Evolutionary conservation across 495 filamentous ascomycete species (phyloP), one percentile per base, ranked within the genome.

Genomic region (Penicillium maclennaniae): DNA sequence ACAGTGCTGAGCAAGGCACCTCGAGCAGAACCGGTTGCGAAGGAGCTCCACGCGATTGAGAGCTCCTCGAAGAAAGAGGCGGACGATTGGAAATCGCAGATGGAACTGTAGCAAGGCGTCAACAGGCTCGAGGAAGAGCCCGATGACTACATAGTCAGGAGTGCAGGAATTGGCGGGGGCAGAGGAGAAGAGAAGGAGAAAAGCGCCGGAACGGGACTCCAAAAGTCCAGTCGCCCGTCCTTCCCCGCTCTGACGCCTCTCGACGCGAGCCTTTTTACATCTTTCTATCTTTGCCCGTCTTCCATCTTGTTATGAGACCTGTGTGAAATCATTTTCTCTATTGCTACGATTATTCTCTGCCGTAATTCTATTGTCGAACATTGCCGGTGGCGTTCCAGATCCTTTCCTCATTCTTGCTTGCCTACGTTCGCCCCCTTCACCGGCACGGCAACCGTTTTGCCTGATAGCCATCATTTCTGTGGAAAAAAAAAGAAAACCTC

Each of bases 121-220:
- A 60, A 56, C 49, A 60, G 73, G 71, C 73, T 70, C 67, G 59
- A 57, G 56, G 43, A 51, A 67, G 56, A 66, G 69, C 64, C 62
- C 62, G 67, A 66, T 55, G 67, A 68, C 75, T 75, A 73, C 71
- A 72, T 78, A 78, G 72, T 75, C 69, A 52, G 53, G 51, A 58
- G 55, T 51, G 60, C 53, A 53, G 62, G 57, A 64, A 58, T 58
- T 63, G 68, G 66, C 55, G 66, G 63, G 60, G 62, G 38, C n/a
- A 55, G 61, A 60, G 58, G 61, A 58, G 61, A 60, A 61, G 58
- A 61, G 68, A 67, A 57, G 59, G 61, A 68, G 56, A 62, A 67
- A 63, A 62, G 62, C 54, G 63, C 61, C 69, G 59, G 65, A 69
- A 68, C 58, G 66, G 65, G 62, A 63, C 57, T 53, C 58, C 57